Evolutionary conservation across 345 rosid species (phyloP).

Genomic region (Melaleuca alternifolia): DNA sequence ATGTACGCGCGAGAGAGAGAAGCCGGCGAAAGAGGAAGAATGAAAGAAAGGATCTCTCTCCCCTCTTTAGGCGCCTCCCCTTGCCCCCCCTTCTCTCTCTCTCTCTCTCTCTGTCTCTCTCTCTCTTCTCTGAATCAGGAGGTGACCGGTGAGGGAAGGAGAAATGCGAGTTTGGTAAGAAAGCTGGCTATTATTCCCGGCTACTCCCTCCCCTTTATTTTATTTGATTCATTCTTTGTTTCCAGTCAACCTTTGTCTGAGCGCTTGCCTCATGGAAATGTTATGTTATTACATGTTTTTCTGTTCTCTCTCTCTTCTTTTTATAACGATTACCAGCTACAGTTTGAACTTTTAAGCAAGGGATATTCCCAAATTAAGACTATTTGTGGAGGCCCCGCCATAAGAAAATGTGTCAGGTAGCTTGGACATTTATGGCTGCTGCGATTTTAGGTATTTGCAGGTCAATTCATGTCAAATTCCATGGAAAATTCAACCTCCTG

Average conservation of each 20-base stretch:
- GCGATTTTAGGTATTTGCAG: not conserved
- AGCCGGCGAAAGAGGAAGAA: not conserved
- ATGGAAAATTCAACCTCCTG: not conserved
- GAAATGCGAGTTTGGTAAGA: not conserved
- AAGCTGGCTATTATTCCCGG: not conserved
- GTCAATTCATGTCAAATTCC: not conserved
- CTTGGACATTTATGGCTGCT: not conserved
- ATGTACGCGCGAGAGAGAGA: not conserved
- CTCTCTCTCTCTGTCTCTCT: not conserved
- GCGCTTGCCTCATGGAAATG: not conserved
- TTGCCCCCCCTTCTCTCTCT: not conserved
- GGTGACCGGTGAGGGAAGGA: not conserved
- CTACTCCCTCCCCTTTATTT: not conserved
- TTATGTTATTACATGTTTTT: not conserved
- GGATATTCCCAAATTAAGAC: not conserved
- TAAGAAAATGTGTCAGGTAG: not conserved
- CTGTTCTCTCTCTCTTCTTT: too few relatives aligned
- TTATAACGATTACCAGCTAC: too few relatives aligned
- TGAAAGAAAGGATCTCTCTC: not conserved
- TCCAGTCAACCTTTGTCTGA: not conserved
- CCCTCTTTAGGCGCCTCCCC: not conserved
- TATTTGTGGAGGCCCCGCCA: not conserved
- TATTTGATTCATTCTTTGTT: not conserved
- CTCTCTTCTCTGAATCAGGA: not conserved
- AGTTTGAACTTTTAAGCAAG: not conserved